Base-by-base conservation (phyloP, 257 asterid species). In the Leptodermis oblonga region DNA sequence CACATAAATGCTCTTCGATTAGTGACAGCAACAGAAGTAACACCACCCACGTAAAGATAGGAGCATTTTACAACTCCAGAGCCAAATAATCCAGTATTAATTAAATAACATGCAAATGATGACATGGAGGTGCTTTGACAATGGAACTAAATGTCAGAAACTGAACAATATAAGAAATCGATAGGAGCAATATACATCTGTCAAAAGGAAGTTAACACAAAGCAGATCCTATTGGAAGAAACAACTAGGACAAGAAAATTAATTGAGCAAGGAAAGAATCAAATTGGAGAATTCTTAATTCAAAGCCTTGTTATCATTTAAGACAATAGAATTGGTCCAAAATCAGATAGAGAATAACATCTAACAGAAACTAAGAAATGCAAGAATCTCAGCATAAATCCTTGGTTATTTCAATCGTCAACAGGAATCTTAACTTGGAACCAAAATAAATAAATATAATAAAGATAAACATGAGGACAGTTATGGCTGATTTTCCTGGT, bases 1-100 rank as follows among this genome's bases (percentile, higher is more conserved):
- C 63, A 58, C n/a, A 18, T 17, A 28, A 48, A 20, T 20, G 54
- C 22, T 54, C 10, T 13, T 58, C 20, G 20, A 13, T 30, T 28
- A 58, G 41, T 14, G 22, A 58, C 63, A 58, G 63, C 41, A 58
- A 30, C 63, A 28, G 23, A 58, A 58, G 23, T n/a, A n/a, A n/a
- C n/a, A n/a, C n/a, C n/a, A n/a, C 20, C 39, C 23, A 17, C 22
- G 23, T 28, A 28, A 45, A 45, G 1, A 45, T 1, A 4, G 52
- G 15, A 0, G n/a, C n/a, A 45, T 17, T 45, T 45, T 17, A 12
- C 6, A 1, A n/a, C n/a, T n/a, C n/a, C n/a, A n/a, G n/a, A n/a
- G n/a, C 11, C 48, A 42, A 42, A 12, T 14, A 12, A 25, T 56
- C 62, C 13, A 31, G 20, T 17, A 3, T 25, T 15, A 26, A 58